Evolutionary conservation across 108 stramenopile species (phyloP), one percentile per base, ranked within the genome.

Genomic region (Phaeodactylum tricornutum): DNA sequence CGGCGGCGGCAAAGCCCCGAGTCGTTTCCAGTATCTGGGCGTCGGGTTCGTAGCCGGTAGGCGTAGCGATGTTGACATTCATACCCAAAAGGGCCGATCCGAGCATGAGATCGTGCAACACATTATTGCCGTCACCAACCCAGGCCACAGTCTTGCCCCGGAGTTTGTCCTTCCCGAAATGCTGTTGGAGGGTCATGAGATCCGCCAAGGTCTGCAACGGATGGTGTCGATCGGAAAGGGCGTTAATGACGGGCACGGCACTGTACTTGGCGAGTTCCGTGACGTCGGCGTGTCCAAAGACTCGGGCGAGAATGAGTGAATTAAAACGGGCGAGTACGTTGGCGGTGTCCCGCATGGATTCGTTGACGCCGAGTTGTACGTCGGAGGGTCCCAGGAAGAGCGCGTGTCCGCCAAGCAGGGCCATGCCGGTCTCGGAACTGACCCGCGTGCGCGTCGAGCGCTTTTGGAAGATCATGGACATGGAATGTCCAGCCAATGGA

Each of bases 121-220:
- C 95, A 57, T 98, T 98, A 77, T 96, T 98, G 23, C 95, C 95
- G 62, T 98, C 97, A 40, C 97, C 97, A 34, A 96, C 95, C 95
- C 95, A 96, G 22, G 94, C 84, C 50, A 98, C 59, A n/a, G 88
- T 94, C 57, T 87, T 87, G 21, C 83, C 85, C 37, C 58, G 40
- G 51, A 84, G 59, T n/a, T n/a, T n/a, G 38, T 75, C 64, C 41
- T 40, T 53, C 37, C 88, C 94, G 52, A 87, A 96, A 55, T 84
- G 77, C 51, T 94, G 88, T 72, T 95, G 83, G 44, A 98, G 63
- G 12, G 94, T 93, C 92, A 94, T 85, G 21, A 93, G 50, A 71
- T 98, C 97, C 1, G 97, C 97, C 47, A 98, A 69, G 43, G 94
- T 92, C 72, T 98, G 97, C 21, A 98, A 73, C 22, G 97, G 97